Base-by-base conservation (phyloP, 805 yeast species). In the Ogataea nonfermentans region DNA sequence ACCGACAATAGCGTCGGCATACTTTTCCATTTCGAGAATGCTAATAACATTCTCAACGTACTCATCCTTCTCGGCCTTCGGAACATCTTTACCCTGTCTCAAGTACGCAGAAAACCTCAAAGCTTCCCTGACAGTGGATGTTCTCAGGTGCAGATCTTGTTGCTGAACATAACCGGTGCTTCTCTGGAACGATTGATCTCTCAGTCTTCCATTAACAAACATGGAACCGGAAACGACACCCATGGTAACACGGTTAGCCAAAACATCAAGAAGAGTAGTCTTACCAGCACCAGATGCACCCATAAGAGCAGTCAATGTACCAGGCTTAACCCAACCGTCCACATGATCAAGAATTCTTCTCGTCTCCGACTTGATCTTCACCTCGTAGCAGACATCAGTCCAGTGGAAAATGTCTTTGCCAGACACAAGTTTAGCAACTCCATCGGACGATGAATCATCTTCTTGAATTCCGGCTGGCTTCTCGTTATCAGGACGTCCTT, bases 261-360 rank as follows among this genome's bases (percentile, higher is more conserved):
- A 61, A 14, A 70, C 70, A 55, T 76, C 77, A 48, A 76, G 63
- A 38, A 76, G 58, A 9, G 81, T 76, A 9, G 81, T 76, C 50
- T 76, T 76, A 54, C 82, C 81, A 22, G 80, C 80, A 56, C 81
- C 81, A n/a, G 81, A 74, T 33, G 75, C 79, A 49, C 81, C 81
- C 79, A 76, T 74, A 20, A 76, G 57, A 9, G 93, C 93, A 37
- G 91, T 84, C 56, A 84, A 66, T 32, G 88, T 82, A 48, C 90
- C 90, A 8, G 90, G 90, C 56, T 81, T 81, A 30, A 84, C 89
- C 84, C 86, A 84, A 35, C 91, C 93, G 56, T 81, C 86, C 41
- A 84, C 85, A 45, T 75, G 72, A 45, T 70, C 68, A 55, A 84
- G 63, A 46, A 84, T 74, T 44, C 79, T 70, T 55, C 88, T 70